phyloP scores from a whole-genome alignment of 1,284 basidiomycete species.

The Ceraceosorus bombacis region DNA sequence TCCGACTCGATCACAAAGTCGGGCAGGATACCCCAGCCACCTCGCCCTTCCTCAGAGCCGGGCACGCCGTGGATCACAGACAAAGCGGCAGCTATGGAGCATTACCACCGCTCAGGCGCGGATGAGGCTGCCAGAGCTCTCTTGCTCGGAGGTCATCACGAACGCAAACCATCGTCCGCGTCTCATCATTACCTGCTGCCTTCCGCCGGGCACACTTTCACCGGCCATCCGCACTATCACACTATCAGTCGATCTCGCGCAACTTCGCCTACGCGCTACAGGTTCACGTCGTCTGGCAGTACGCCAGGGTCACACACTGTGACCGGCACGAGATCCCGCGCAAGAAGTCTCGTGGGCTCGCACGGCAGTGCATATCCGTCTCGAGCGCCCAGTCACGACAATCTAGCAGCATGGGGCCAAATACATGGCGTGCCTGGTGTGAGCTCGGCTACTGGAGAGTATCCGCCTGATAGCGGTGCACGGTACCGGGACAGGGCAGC shows the following conservation, averaged over 20 bases:
- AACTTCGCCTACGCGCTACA: conserved; percentile 28
- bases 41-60: background rate
- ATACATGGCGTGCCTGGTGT: background rate
- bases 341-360: conserved; percentile 26
- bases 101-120: conserved; percentile 5
- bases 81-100: background rate
- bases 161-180: conserved; percentile 1
- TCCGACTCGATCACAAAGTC: conserved; percentile 18
- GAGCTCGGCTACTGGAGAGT: conserved; percentile 9
- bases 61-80: background rate
- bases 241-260: conserved; percentile 40
- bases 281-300: conserved; percentile 15
- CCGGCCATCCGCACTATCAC: conserved; percentile 20
- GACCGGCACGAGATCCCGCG: conserved; percentile 35
- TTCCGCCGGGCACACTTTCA: conserved; percentile 9
- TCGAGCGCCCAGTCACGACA: conserved; percentile 29
- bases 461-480: conserved; percentile 33
- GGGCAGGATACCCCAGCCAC: background rate
- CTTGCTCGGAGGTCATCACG: conserved; percentile 9
- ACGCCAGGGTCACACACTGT: conserved; percentile 13
- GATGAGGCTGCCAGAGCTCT: conserved; percentile 14
- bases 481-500: conserved; percentile 22
- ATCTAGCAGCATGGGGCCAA: conserved; percentile 11
- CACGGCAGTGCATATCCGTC: conserved; percentile 14
- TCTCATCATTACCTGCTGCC: background rate